These are phyloP conservation scores for Gamsiella multidivaricata DNA, from an alignment of 192 early-diverging fungal genomes.

Conservation along the genomic window DNA sequence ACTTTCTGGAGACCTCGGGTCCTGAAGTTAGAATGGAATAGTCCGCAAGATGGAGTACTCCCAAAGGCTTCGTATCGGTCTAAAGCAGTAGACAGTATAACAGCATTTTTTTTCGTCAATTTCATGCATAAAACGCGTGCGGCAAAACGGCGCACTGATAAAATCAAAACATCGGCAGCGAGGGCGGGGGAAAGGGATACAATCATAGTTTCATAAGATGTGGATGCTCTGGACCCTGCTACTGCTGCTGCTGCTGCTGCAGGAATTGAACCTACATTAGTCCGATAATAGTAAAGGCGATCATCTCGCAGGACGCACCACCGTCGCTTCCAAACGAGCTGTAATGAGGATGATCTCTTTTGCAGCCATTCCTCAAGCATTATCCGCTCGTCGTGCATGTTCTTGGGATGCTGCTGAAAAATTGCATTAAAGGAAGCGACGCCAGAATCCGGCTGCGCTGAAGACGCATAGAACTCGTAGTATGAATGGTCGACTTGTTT, in stretches of 20 bases:
- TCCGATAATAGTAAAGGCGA: conserved; percentile 31
- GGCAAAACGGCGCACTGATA: no score
- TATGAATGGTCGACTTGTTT: no score
- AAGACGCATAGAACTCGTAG: neutral
- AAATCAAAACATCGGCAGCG: neutral
- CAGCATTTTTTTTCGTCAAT: neutral
- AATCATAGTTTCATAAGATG: neutral
- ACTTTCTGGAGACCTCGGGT: conserved; percentile 20
- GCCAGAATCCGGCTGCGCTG: neutral
- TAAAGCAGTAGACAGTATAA: neutral
- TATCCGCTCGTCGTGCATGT: conserved; percentile 14
- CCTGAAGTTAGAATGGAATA: conserved; percentile 17
- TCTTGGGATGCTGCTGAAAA: neutral
- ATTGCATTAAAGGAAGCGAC: conserved; percentile 18
- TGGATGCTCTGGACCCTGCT: neutral
- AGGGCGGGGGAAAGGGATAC: neutral
- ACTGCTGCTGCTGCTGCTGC: neutral
- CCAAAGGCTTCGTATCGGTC: conserved; percentile 38
- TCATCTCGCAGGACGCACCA: conserved; percentile 45
- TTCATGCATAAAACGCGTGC: neutral
- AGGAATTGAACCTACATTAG: conserved; percentile 21
- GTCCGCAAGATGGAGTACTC: conserved; percentile 27
- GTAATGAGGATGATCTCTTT: conserved; percentile 29
- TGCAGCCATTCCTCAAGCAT: conserved; percentile 40
- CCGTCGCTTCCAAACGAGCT: conserved; percentile 39